These are phyloP conservation scores for Triadica sebifera DNA, from an alignment of 345 rosid species.

Conservation along the genomic window DNA sequence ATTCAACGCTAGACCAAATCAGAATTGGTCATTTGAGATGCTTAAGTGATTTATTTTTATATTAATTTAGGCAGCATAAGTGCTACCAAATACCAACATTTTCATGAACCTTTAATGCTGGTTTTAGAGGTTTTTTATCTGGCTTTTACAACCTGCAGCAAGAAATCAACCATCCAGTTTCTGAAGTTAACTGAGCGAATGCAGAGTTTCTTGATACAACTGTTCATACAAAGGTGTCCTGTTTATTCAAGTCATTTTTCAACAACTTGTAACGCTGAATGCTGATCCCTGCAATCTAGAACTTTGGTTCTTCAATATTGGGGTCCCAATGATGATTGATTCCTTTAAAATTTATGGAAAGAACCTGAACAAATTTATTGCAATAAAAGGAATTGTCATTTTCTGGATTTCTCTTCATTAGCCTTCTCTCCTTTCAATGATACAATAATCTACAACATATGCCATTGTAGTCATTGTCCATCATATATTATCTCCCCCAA, in stretches of 20 bases:
- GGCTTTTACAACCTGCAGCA: constrained; percentile 58
- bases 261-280: constrained; percentile 76
- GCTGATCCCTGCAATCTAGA: constrained; percentile 82
- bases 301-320: constrained; percentile 68
- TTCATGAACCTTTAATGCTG: constrained; percentile 31
- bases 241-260: constrained; percentile 63
- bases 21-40: constrained; percentile 3
- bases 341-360: constrained; percentile 58
- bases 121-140: constrained; percentile 40
- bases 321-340: constrained; percentile 61
- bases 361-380: constrained; percentile 95
- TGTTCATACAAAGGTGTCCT: constrained; percentile 55
- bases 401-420: constrained; percentile 44
- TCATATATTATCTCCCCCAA: constrained; percentile 7
- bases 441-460: constrained; percentile 14
- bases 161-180: constrained; percentile 81
- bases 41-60: constrained; percentile 14
- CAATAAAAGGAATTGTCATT: constrained; percentile 57
- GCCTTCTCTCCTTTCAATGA: constrained; percentile 42
- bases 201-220: constrained; percentile 67
- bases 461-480: neutral
- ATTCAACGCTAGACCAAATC: no score
- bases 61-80: constrained; percentile 11
- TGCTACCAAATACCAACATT: constrained; percentile 32
- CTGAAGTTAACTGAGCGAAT: constrained; percentile 87